Evolutionary conservation across 306 rosid genomes (phyloP).

Genomic region (Senna siamea): DNA sequence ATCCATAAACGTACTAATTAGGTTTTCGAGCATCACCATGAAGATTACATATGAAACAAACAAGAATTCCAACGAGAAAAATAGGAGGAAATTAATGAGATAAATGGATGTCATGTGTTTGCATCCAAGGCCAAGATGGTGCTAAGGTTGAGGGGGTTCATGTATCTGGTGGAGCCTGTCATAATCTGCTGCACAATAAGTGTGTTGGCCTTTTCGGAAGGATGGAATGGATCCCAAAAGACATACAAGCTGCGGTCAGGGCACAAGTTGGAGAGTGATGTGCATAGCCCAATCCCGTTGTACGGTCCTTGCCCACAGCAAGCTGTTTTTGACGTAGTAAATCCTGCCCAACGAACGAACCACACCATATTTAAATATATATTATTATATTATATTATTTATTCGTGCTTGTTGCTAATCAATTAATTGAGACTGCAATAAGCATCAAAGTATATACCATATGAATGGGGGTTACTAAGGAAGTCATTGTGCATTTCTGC

Average conservation of each 20-base stretch:
- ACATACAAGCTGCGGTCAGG: slow-evolving; percentile 53
- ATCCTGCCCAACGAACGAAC: slow-evolving; percentile 54
- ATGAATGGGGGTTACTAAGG: slow-evolving; percentile 52
- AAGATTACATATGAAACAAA: too few relatives aligned
- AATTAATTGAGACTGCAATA: too few relatives aligned
- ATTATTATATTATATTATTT: too few relatives aligned
- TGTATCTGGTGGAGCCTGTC: slow-evolving; percentile 45
- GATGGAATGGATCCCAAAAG: slow-evolving; percentile 70
- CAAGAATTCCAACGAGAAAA: too few relatives aligned
- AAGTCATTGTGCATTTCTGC: slow-evolving; percentile 49
- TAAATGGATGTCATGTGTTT: not conserved
- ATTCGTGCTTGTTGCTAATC: too few relatives aligned
- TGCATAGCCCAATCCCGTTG: slow-evolving; percentile 66
- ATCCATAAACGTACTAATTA: too few relatives aligned
- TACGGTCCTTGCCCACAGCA: slow-evolving; percentile 76
- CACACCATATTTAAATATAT: too few relatives aligned
- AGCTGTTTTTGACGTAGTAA: slow-evolving; percentile 53
- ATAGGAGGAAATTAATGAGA: not conserved
- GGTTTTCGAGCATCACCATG: too few relatives aligned
- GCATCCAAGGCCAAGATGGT: slow-evolving; percentile 55
- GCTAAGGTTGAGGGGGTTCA: slow-evolving; percentile 63
- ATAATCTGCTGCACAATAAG: slow-evolving; percentile 50
- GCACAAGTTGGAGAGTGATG: slow-evolving; percentile 51
- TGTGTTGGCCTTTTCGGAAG: slow-evolving; percentile 57
- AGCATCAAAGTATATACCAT: slow-evolving; percentile 43